Evolutionary conservation across 768 basidiomycete genomes (phyloP).

Genomic region (Hericium rajendrae): DNA sequence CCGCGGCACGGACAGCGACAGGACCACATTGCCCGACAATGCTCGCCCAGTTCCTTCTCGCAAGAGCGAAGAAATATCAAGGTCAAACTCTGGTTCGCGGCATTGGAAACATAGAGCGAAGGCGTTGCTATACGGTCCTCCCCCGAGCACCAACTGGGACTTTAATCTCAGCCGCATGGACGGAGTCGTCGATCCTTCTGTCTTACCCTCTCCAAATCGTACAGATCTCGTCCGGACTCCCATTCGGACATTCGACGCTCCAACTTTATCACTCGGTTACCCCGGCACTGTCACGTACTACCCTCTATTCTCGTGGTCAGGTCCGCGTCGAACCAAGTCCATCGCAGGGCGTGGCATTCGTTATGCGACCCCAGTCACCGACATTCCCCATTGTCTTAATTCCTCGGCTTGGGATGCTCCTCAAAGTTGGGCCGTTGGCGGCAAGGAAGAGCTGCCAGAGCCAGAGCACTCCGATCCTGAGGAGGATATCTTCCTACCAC

Average conservation of each 20-base stretch:
- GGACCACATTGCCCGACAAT: conserved; percentile 17
- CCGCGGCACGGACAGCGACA: conserved; percentile 30
- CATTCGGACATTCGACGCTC: background rate
- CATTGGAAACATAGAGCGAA: background rate
- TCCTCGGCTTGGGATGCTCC: conserved; percentile 49
- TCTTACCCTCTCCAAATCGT: background rate
- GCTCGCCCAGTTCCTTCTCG: conserved; percentile 10
- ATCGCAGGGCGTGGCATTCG: conserved; percentile 6
- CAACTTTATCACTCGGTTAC: background rate
- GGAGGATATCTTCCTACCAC: conserved; percentile 19
- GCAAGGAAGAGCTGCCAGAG: conserved; percentile 31
- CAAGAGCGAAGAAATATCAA: background rate
- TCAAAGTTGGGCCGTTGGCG: conserved; percentile 63
- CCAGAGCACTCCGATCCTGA: conserved; percentile 36
- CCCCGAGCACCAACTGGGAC: background rate
- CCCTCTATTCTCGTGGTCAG: background rate
- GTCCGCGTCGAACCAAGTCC: background rate
- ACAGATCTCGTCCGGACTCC: background rate
- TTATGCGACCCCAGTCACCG: conserved; percentile 6
- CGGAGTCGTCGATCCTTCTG: background rate
- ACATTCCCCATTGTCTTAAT: background rate
- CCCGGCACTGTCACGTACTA: background rate
- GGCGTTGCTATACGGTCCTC: background rate
- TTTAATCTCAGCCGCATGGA: background rate
- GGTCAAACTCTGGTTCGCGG: background rate